Base-by-base conservation (phyloP, 75 land plant species). In the Ceratopteris richardii region DNA sequence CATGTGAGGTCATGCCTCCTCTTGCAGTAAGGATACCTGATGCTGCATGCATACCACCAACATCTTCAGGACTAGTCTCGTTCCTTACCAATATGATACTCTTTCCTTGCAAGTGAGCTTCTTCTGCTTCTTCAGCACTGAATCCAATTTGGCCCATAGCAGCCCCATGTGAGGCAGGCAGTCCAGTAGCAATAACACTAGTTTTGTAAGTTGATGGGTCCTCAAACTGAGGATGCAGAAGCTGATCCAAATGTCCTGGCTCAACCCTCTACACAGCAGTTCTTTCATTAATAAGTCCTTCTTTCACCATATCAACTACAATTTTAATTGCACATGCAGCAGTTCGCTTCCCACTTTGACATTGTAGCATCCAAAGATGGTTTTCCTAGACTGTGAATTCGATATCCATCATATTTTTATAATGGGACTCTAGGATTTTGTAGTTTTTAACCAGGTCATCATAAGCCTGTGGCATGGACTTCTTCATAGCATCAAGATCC, bases 381-480 rank as follows among this genome's bases (percentile, higher is more conserved):
- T 83, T 80, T 58, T 89, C 90, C 60, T 94, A 96, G 18, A 94
- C 96, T 16, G 98, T 94, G 62, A 94, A 94, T 41, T 94, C 98
- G 57, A 94, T 94, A 63, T 94, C 98, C 98, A 94, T 94, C 98
- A 94, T 94, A 53, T 94, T 96, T 66, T 94, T 94, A 77, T 94
- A 94, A 66, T 94, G 98, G 31, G 60, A 56, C 66, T 94, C 98
- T n/a, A 94, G 77, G 33, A 94, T 94, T 51, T 81, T 73, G 60
- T 96, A 94, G 60, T 94, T 94, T 56, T 94, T 82, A 13, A 86
- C 85, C 26, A 94, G 85, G 76, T 94, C 98, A 28, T 77, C 61
- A 68, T 94, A 94, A 21, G 96, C 90, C 56, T 83, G 81, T 56
- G 98, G 98, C 85, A 94, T 78, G 59, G 70, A 77, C 31, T 64